A percentile compares a stretch with the other conserved stretches of the same genome.
These are phyloP conservation scores for Avena atlantica DNA, from an alignment of 176 grass and related monocot species.

Conservation along the genomic window DNA sequence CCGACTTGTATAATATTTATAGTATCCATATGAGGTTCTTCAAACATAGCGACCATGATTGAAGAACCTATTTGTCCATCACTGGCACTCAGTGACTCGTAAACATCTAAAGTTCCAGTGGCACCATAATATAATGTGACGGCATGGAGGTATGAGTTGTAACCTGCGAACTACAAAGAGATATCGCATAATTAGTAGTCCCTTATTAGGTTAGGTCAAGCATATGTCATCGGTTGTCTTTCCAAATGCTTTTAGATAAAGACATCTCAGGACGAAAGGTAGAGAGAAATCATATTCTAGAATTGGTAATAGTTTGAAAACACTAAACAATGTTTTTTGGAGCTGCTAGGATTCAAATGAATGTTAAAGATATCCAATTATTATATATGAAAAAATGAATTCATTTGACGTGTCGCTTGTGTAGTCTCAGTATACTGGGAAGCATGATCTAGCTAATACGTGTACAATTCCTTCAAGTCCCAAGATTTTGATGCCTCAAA, in stretches of 20 bases:
- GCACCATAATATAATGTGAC: neutral
- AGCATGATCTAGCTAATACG: neutral
- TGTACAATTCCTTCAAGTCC: no score
- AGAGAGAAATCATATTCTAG: neutral
- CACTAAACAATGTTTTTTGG: neutral
- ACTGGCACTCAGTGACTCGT: neutral
- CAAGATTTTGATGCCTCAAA: no score
- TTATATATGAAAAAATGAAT: no score
- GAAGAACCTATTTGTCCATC: neutral
- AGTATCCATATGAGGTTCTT: neutral
- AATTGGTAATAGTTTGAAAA: neutral
- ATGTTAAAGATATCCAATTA: no score
- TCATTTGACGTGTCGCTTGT: neutral
- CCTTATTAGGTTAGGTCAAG: neutral
- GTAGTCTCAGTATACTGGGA: no score
- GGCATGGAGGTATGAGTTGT: neutral
- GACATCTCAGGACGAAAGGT: neutral
- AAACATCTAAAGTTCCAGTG: slow-evolving; percentile 25
- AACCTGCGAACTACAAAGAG: neutral
- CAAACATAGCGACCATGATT: neutral
- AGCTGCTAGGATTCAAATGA: neutral
- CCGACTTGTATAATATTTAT: slow-evolving; percentile 21
- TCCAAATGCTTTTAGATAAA: neutral
- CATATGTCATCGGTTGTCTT: neutral
- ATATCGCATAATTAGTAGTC: neutral